Conservation (phyloP, 805 yeast species). For the Barnettozyma californica region DNA sequence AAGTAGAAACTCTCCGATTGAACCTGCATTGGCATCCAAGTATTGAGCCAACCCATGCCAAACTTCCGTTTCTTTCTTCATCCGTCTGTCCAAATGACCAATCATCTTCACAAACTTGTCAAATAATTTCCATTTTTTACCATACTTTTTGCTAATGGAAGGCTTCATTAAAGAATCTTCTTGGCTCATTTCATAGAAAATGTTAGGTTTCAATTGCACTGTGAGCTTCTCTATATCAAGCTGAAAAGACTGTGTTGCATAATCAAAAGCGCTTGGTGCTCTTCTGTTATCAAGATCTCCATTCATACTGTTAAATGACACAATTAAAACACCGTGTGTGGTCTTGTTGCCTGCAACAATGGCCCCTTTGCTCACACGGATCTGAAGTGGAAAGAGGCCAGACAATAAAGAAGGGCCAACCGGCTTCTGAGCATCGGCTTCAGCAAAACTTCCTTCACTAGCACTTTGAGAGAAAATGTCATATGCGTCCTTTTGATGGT, state of each 20-base stretch:
- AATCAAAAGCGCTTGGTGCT: conserved; percentile 49
- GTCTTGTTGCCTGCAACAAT: conserved; percentile 73
- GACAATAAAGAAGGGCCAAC: conserved; percentile 19
- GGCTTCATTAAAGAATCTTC: not conserved
- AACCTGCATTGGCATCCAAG: conserved; percentile 33
- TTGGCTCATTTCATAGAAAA: conserved; percentile 41
- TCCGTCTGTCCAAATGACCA: not conserved
- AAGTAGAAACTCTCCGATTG: conserved; percentile 29
- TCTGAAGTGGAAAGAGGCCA: conserved; percentile 53
- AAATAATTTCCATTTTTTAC: conserved; percentile 1
- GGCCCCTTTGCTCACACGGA: conserved; percentile 61
- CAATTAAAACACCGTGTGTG: conserved; percentile 67
- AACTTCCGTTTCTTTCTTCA: not conserved
- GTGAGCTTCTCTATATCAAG: conserved; percentile 48
- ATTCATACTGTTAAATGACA: conserved; percentile 48
- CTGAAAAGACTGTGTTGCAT: conserved; percentile 42
- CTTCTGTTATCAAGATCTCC: conserved; percentile 54
- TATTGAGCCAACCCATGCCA: conserved; percentile 85
- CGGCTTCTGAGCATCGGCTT: not conserved
- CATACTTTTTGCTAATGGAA: not conserved
- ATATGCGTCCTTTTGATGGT: conserved; percentile 14
- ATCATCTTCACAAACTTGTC: conserved; percentile 18
- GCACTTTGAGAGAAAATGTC: conserved; percentile 10
- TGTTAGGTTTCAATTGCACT: conserved; percentile 62
- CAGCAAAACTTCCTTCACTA: conserved; percentile 9